phyloP scores from a whole-genome alignment of 2,329 filamentous ascomycete species.

The Aspergillus texensis region DNA sequence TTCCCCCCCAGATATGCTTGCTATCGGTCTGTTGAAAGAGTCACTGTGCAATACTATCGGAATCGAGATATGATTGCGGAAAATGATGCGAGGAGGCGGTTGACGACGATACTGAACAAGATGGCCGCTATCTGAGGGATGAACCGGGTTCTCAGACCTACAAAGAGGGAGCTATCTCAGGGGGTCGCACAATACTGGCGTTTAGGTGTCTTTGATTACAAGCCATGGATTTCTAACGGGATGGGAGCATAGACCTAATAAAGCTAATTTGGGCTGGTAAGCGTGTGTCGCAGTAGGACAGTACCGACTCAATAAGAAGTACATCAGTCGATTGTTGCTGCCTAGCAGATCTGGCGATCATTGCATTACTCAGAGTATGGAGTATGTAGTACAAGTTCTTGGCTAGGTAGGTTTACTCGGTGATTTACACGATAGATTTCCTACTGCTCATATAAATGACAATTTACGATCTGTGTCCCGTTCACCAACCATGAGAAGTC shows the following conservation, averaged over 20 bases:
- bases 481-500: no score
- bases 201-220: not conserved
- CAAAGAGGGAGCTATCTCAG: not conserved
- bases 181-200: not conserved
- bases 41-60: constrained; percentile 45
- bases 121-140: constrained; percentile 26
- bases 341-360: constrained; percentile 13
- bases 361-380: no score
- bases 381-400: no score
- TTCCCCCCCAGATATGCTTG: constrained; percentile 38
- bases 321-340: constrained; percentile 10
- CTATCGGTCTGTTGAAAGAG: constrained; percentile 40
- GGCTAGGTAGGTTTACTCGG: not conserved
- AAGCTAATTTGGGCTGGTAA: not conserved
- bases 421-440: not conserved
- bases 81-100: constrained; percentile 38
- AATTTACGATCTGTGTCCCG: no score
- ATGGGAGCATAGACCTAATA: not conserved
- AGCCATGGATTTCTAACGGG: not conserved
- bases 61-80: constrained; percentile 38
- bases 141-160: not conserved
- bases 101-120: constrained; percentile 35
- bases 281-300: not conserved
- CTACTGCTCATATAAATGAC: no score
- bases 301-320: not conserved